These are phyloP conservation scores for Cutaneotrichosporon sp. DNA, from an alignment of 1,284 basidiomycete species.

Conservation along the genomic window DNA sequence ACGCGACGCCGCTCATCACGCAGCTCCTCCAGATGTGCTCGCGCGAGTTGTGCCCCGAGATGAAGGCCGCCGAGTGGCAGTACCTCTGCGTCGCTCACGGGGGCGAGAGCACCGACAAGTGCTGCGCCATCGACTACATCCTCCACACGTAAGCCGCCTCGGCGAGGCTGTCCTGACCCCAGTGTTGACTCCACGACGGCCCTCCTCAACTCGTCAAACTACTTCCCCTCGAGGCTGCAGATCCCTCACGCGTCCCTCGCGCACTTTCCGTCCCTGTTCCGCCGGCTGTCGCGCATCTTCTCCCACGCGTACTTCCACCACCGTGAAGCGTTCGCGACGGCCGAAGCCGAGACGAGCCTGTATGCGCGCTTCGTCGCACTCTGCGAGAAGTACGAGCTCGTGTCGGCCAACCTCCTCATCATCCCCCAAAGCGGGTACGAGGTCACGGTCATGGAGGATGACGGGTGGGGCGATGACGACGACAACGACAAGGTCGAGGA, in stretches of 20 bases:
- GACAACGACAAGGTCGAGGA: no score
- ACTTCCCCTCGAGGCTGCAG: slow-evolving; percentile 86
- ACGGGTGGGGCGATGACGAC: slow-evolving; percentile 26
- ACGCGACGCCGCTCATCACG: slow-evolving; percentile 85
- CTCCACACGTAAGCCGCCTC: slow-evolving; percentile 70
- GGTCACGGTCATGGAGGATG: slow-evolving; percentile 15
- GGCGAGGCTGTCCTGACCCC: slow-evolving; percentile 66
- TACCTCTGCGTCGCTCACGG: slow-evolving; percentile 91
- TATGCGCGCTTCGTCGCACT: slow-evolving; percentile 89
- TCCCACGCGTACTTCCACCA: slow-evolving; percentile 95
- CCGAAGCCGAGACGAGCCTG: slow-evolving; percentile 75
- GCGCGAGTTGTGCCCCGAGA: slow-evolving; percentile 81
- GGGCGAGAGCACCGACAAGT: slow-evolving; percentile 61
- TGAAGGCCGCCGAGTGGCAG: slow-evolving; percentile 97
- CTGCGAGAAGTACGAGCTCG: slow-evolving; percentile 76
- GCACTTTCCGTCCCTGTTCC: slow-evolving; percentile 71
- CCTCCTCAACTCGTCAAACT: slow-evolving; percentile 81
- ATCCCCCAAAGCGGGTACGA: slow-evolving; percentile 59
- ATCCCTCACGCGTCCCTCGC: slow-evolving; percentile 78
- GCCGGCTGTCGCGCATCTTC: slow-evolving; percentile 87
- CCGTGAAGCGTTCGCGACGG: slow-evolving; percentile 66
- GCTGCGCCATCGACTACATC: slow-evolving; percentile 97
- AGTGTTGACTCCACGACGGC: slow-evolving; percentile 91
- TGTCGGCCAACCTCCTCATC: slow-evolving; percentile 72
- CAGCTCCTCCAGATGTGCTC: slow-evolving; percentile 83